A percentile compares a stretch with the other conserved stretches of the same genome.
phyloP scores from a whole-genome alignment of 495 filamentous ascomycete species.

The Amniculicola lignicola region DNA sequence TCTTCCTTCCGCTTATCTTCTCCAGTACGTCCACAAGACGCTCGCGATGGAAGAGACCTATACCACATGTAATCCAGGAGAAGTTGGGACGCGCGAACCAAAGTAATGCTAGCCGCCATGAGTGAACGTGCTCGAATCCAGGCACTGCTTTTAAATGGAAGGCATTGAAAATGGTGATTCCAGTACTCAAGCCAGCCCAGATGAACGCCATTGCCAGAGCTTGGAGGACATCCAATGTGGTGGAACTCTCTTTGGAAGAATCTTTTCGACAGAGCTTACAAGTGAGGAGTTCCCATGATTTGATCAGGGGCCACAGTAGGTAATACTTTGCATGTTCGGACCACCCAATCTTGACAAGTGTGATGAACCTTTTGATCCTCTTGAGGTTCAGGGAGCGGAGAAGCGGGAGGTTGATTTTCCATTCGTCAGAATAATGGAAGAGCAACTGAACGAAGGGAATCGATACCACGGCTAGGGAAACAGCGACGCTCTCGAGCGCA shows the following conservation, averaged over 20 bases:
- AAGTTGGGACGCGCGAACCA: constrained; percentile 1
- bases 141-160: background rate
- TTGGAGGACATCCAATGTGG: background rate
- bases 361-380: too few species aligned
- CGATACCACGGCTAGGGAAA: too few species aligned
- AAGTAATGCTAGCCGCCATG: background rate
- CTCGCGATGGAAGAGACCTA: background rate
- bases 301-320: background rate
- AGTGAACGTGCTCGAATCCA: background rate
- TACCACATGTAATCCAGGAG: background rate
- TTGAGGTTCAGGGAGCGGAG: too few species aligned
- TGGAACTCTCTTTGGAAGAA: background rate
- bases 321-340: too few species aligned
- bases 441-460: too few species aligned
- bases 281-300: background rate
- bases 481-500: background rate
- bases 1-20: background rate
- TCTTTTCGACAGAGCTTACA: constrained; percentile 1
- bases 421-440: too few species aligned
- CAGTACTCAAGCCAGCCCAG: background rate
- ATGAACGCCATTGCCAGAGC: background rate
- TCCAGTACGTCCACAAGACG: background rate
- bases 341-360: too few species aligned
- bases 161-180: constrained; percentile 1
- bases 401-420: too few species aligned